Percentiles rank a stretch among this genome's conserved stretches.
Evolutionary conservation across 1,139 yeast genomes (phyloP).

Genomic region (Protomyces gravidus): DNA sequence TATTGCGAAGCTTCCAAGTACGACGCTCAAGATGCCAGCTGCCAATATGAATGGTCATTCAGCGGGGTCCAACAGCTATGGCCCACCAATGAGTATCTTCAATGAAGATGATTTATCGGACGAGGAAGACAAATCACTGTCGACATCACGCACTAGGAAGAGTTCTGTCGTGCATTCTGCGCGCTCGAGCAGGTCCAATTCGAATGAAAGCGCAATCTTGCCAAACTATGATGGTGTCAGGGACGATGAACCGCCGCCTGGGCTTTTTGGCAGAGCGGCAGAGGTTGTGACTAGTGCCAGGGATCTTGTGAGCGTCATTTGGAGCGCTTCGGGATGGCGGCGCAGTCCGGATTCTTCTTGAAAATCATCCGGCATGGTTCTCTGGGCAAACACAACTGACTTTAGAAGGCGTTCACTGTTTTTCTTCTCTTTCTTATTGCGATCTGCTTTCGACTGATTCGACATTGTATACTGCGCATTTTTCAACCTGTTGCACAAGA

Average conservation of each 20-base stretch:
- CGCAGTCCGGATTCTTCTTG: neutral
- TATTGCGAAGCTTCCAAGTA: constrained; percentile 24
- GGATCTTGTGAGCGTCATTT: constrained; percentile 24
- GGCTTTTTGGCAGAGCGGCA: constrained; percentile 23
- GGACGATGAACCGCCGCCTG: constrained; percentile 23
- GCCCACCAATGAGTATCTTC: constrained; percentile 7
- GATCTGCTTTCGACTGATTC: too few species aligned
- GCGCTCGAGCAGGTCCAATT: constrained; percentile 22
- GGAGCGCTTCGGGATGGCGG: constrained; percentile 26
- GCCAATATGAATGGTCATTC: neutral
- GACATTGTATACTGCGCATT: too few species aligned
- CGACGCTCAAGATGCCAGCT: constrained; percentile 25
- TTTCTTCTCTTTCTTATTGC: neutral
- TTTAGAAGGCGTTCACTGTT: neutral
- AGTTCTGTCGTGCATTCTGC: neutral
- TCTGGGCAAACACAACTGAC: neutral
- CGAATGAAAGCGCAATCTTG: constrained; percentile 10
- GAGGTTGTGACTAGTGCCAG: constrained; percentile 26
- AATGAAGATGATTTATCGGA: constrained; percentile 18
- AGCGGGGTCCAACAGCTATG: neutral
- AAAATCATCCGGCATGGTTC: neutral
- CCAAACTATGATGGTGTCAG: constrained; percentile 21
- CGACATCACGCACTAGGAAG: neutral
- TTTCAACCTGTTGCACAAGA: too few species aligned
- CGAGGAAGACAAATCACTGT: neutral